Evolutionary conservation across 2,329 filamentous ascomycete genomes (phyloP), one percentile per base, ranked within the genome.

Genomic region (Cadophora sp.): DNA sequence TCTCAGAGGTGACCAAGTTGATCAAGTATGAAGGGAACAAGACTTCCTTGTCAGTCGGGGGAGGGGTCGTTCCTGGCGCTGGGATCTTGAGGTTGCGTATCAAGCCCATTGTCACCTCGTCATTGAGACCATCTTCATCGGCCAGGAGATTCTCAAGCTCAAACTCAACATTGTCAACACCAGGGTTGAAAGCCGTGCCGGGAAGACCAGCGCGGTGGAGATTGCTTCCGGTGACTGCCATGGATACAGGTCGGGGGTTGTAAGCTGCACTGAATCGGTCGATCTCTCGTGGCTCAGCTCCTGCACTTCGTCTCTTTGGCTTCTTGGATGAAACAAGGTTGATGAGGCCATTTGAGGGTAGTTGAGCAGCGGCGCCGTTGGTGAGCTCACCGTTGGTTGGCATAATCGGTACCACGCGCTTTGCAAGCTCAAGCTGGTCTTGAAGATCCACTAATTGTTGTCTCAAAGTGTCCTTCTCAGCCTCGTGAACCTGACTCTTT

Each of bases 1-100:
- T 99, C 83, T 99, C 96, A 18, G 94, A 98, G 14, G 96, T 99
- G 71, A 99, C 96, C 68, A 99, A 86, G 80, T 99, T 99, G 84
- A 99, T 99, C 74, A 99, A 89, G 80, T 98, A 99, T 11, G 96
- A 95, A 41, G 96, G 96, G 90, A 99, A 99, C 62, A 99, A 85
- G 24, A 99, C 95, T 80, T 99, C 96, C 83, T 99, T 99, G 81
- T 99, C 96, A 20, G 94, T 97, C 13, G 96, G 95, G 62, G 94
- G 91, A 22, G 95, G 94, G 62, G 88, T 95, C 41, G 92, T 90
- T 77, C 89, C 92, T 55, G 96, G 95, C 13, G 91, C 89, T 22
- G 96, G 96, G 70, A 99, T 98, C 86, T 97, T 97, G 73, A 99
- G 87, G 78, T 97, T 97, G 77, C 91, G 90, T 79, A 99, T 98